A percentile compares a stretch with the other conserved stretches of the same genome.
Evolutionary conservation across 139 green algal genomes (phyloP).

Genomic region (Coelastrella sp.): DNA sequence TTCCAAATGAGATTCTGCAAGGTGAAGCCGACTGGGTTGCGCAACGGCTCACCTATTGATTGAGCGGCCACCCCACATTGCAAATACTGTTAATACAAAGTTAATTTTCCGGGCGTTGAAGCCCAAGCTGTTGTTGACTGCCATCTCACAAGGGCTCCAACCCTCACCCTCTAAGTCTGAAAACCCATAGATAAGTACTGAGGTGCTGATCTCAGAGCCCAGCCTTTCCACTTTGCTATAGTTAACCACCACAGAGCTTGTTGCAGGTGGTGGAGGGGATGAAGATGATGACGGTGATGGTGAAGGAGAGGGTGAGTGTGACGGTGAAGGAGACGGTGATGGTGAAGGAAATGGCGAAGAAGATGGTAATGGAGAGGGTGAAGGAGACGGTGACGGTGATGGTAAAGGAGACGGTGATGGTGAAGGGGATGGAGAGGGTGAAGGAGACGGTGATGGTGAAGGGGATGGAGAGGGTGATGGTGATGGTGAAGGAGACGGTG

Average conservation of each 20-base stretch:
- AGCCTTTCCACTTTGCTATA: neutral
- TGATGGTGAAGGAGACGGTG: too few species aligned
- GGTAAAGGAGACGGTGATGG: too few species aligned
- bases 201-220: slow-evolving; percentile 22
- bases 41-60: neutral
- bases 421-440: too few species aligned
- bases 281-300: neutral
- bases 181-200: slow-evolving; percentile 7
- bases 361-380: too few species aligned
- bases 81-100: slow-evolving; percentile 21
- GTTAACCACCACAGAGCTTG: neutral
- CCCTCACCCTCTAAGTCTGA: slow-evolving; percentile 2
- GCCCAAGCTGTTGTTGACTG: slow-evolving; percentile 17
- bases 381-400: too few species aligned
- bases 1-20: too few species aligned
- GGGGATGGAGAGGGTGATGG: too few species aligned
- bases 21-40: neutral
- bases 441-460: too few species aligned
- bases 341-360: too few species aligned
- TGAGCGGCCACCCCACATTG: neutral
- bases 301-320: neutral
- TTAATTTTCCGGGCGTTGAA: slow-evolving; percentile 32
- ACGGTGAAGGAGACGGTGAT: too few species aligned
- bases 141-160: slow-evolving; percentile 1
- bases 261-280: neutral